Percentiles rank a stretch among this genome's conserved stretches.
Evolutionary conservation across 768 basidiomycete genomes (phyloP).

Genomic region (Tricholoma flavovirens): DNA sequence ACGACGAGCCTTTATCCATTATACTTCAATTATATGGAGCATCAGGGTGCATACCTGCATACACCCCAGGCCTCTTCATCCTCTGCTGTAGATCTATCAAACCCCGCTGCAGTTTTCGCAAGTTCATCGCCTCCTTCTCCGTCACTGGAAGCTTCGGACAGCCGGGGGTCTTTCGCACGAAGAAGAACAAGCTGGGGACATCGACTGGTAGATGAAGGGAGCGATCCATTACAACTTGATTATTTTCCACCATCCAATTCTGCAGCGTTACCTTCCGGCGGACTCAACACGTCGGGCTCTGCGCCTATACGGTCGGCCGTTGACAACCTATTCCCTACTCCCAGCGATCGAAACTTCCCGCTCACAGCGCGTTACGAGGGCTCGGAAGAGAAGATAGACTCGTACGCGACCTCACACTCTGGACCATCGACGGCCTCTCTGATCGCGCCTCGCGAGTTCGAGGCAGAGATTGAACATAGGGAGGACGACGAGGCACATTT

Average conservation of each 20-base stretch:
- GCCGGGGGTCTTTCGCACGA: constrained; percentile 36
- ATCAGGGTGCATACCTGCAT: constrained; percentile 27
- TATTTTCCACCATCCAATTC: constrained; percentile 18
- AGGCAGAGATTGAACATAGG: constrained; percentile 34
- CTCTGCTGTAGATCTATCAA: constrained; percentile 51
- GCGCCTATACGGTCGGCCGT: constrained; percentile 17
- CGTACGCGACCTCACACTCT: constrained; percentile 38
- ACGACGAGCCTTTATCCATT: constrained; percentile 9
- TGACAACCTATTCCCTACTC: constrained; percentile 48
- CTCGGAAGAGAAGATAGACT: constrained; percentile 24
- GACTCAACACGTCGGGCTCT: constrained; percentile 11
- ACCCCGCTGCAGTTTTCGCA: constrained; percentile 38
- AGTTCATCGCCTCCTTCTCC: constrained; percentile 47
- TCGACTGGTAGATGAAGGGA: constrained; percentile 34
- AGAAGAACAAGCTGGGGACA: constrained; percentile 57
- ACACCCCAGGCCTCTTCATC: constrained; percentile 41
- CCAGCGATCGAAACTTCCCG: constrained; percentile 31
- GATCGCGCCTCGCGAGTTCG: constrained; percentile 30
- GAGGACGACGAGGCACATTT: constrained; percentile 59
- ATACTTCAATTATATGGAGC: constrained; percentile 25
- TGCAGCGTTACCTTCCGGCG: constrained; percentile 13
- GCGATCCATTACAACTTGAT: constrained; percentile 43
- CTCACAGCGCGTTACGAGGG: constrained; percentile 31
- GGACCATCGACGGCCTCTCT: constrained; percentile 52
- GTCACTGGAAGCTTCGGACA: constrained; percentile 48